Conservation (phyloP, 2,329 filamentous ascomycete genomes). For the Phaeosphaeria sp. region DNA sequence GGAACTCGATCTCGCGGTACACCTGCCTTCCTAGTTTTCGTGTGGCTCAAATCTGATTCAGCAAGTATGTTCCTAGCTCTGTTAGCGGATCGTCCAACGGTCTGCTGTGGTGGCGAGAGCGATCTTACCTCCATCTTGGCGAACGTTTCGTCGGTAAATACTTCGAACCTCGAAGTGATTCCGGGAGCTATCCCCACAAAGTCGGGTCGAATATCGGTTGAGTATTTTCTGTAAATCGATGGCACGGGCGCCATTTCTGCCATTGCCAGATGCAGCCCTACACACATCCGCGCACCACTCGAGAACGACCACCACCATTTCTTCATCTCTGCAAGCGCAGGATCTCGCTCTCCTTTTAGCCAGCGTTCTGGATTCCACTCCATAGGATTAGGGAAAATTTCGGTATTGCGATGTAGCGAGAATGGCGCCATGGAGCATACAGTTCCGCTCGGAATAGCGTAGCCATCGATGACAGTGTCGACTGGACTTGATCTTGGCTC, state of each 20-base stretch:
- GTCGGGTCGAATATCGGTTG: constrained; percentile 31
- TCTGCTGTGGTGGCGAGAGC: not conserved
- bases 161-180: constrained; percentile 52
- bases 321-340: constrained; percentile 34
- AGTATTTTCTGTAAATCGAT: constrained; percentile 53
- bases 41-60: constrained; percentile 8
- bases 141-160: constrained; percentile 48
- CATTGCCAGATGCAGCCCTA: constrained; percentile 53
- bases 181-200: constrained; percentile 46
- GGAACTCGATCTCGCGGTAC: not conserved
- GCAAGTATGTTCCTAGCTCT: constrained; percentile 9
- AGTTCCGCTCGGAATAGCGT: constrained; percentile 41
- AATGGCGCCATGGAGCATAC: constrained; percentile 51
- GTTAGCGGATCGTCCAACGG: not conserved
- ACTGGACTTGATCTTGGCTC: constrained; percentile 55
- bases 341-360: constrained; percentile 19
- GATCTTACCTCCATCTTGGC: constrained; percentile 18
- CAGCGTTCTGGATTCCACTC: constrained; percentile 45
- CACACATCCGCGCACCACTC: constrained; percentile 51
- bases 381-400: constrained; percentile 37
- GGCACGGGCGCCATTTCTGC: constrained; percentile 59
- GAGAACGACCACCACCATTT: constrained; percentile 51
- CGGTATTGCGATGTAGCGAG: constrained; percentile 45
- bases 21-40: not conserved
- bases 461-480: constrained; percentile 48